Evolutionary conservation across 805 yeast genomes (phyloP), one percentile per base, ranked within the genome.

Genomic region (Wickerhamomyces bovis): DNA sequence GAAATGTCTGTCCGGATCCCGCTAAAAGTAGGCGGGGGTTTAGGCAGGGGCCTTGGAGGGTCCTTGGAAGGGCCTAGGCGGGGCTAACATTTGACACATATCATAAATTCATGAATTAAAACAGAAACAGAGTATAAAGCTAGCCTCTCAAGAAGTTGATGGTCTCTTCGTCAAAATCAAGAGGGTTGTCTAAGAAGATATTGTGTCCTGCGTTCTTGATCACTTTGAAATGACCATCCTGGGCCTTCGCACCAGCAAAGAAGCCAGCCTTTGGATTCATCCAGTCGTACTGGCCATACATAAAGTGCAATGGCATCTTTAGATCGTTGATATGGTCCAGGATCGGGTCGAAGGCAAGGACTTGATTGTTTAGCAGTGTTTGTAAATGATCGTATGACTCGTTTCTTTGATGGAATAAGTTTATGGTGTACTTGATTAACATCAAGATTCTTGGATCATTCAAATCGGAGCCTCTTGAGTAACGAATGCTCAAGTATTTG

Each of bases 251-350:
- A 51, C 53, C 40, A 54, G 57, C 42, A 35, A 39, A 36, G 11
- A 49, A 55, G 1, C 85, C 85, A 0, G 84, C 83, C 38, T 68
- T 71, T 1, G 72, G 63, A 56, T 80, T 74, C 94, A 85, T 85
- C 72, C 86, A 85, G 58, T 86, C 95, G 52, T 71, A 77, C 52
- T 81, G 77, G 0, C 94, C 95, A 61, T 84, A 86, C 43, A 70
- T 40, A 30, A 68, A 49, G n/a, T 43, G 21, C 0, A 53, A 39
- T 8, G 55, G 55, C 9, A 76, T 56, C 53, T 67, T 56, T 19
- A 73, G 62, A 13, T 60, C 53, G 9, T 61, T 55, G 33, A 81
- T 62, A 48, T 81, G 75, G 58, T 85, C 90, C 54, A 75, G 63
- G 46, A 85, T 70, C 1, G 95, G 94, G 60, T 76, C 76, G 48